Percentiles rank a stretch among this genome's conserved stretches.
Conservation (phyloP, 495 filamentous ascomycete species). For the Penicillium soppii region DNA sequence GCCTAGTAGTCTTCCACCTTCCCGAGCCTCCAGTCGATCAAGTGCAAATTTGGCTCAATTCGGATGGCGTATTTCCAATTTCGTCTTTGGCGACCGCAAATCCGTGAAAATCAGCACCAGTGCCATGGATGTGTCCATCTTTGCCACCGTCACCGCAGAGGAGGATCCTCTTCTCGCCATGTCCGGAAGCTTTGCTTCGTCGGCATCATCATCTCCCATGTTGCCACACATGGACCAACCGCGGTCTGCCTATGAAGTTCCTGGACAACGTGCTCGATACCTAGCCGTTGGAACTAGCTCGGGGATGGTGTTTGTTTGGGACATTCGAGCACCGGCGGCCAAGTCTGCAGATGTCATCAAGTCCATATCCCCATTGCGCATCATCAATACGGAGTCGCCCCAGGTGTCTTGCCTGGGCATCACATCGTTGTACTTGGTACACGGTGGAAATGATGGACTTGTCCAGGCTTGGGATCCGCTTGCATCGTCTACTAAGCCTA, state of each 20-base stretch:
- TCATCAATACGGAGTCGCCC: conserved; percentile 90
- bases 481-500: conserved; percentile 72
- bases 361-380: conserved; percentile 62
- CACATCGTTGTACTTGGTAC: conserved; percentile 82
- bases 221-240: conserved; percentile 47
- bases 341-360: conserved; percentile 50
- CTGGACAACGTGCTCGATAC: conserved; percentile 80
- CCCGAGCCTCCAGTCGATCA: conserved; percentile 23
- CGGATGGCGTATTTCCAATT: conserved; percentile 62
- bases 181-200: conserved; percentile 57
- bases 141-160: conserved; percentile 63
- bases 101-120: conserved; percentile 63
- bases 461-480: conserved; percentile 97
- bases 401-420: conserved; percentile 82
- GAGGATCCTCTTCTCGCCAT: conserved; percentile 73
- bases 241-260: conserved; percentile 54
- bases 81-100: conserved; percentile 53
- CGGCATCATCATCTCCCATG: conserved; percentile 56
- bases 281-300: conserved; percentile 76
- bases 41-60: conserved; percentile 20
- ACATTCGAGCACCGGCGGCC: conserved; percentile 65
- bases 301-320: conserved; percentile 82
- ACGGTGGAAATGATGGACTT: conserved; percentile 92
- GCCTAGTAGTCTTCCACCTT: conserved; percentile 22
- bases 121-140: conserved; percentile 73